Base-by-base conservation (phyloP, 73 alveolate genomes). In the Paramecium sexaurelia region DNA sequence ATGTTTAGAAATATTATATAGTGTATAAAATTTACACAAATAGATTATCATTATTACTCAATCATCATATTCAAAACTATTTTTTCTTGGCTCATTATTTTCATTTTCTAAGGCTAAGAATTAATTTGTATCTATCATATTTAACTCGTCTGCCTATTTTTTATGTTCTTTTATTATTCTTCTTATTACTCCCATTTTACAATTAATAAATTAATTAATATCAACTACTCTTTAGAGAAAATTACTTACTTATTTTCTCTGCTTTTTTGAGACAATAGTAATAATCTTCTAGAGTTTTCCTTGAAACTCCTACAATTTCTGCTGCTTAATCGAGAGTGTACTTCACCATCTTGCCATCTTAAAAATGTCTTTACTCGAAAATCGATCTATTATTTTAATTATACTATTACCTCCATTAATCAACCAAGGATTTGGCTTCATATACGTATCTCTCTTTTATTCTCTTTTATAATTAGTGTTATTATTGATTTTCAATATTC, bases 271-370 rank as follows among this genome's bases (percentile, higher is more conserved):
- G 67, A 11, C 73, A 56, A 32, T 68, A 88, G 33, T 88, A 88
- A 71, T 88, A 88, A 88, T 88, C 94, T 43, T 88, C 94, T 27
- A 88, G 69, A 27, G 94, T 88, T 88, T 88, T 88, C 13, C 94
- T 55, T 37, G 94, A 51, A 11, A 88, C 75, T 26, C 94, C 94
- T 20, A 88, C 87, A 13, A 36, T 56, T n/a, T 88, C 87, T 7
- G 94, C 94, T 20, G 94, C 91, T 43, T 88, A 43, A 17, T 88
- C 94, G n/a, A 88, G 47, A 69, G 85, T 88, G 55, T 35, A 88
- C 66, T 88, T 88, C 15, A 68, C 40, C 27, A 69, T 39, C 24
- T 51, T 88, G 19, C 94, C 94, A 61, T 61, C 43, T 43, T 67
- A 56, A 37, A 78, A 7, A 11, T 78, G 55, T 11, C 90, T 32